These are phyloP conservation scores for Bigelowiella natans DNA, from an alignment of 78 protist genomes.

Conservation along the genomic window DNA sequence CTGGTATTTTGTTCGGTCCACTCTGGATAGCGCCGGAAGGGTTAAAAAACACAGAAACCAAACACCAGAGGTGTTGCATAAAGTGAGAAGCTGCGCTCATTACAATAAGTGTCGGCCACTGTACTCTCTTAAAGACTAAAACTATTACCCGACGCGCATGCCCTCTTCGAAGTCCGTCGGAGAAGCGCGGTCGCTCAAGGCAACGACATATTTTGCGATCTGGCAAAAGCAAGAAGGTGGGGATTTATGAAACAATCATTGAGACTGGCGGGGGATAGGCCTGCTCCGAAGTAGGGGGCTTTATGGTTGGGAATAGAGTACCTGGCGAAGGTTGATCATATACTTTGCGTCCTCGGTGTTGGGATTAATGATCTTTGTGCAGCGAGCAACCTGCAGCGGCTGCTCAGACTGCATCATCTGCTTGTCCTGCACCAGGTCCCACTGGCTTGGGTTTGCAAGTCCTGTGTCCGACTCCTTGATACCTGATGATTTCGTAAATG, in stretches of 20 bases:
- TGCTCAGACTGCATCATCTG: conserved; percentile 55
- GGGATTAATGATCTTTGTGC: conserved; percentile 88
- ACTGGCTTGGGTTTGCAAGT: conserved; percentile 83
- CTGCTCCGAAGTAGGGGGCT: too few species aligned
- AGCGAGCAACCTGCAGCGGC: conserved; percentile 77
- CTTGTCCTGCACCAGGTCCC: conserved; percentile 93
- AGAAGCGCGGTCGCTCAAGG: conserved; percentile 86
- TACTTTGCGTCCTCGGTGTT: conserved; percentile 78
- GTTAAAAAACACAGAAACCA: too few species aligned
- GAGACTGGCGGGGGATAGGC: too few species aligned
- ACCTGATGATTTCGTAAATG: conserved; percentile 38
- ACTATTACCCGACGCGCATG: conserved; percentile 92
- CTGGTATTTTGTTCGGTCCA: not conserved
- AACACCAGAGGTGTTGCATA: too few species aligned
- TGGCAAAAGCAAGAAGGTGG: not conserved
- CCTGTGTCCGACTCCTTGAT: conserved; percentile 97
- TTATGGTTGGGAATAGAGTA: not conserved
- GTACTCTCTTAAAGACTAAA: not conserved
- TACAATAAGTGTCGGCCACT: not conserved
- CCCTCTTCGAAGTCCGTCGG: conserved; percentile 99
- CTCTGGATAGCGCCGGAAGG: too few species aligned
- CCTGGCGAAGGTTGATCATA: conserved; percentile 83
- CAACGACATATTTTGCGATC: conserved; percentile 97
- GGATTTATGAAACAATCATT: not conserved
- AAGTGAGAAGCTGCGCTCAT: too few species aligned